A percentile compares a stretch with the other conserved stretches of the same genome.
Evolutionary conservation across 352 stramenopile genomes (phyloP).

Genomic region (Phytophthora melonis): DNA sequence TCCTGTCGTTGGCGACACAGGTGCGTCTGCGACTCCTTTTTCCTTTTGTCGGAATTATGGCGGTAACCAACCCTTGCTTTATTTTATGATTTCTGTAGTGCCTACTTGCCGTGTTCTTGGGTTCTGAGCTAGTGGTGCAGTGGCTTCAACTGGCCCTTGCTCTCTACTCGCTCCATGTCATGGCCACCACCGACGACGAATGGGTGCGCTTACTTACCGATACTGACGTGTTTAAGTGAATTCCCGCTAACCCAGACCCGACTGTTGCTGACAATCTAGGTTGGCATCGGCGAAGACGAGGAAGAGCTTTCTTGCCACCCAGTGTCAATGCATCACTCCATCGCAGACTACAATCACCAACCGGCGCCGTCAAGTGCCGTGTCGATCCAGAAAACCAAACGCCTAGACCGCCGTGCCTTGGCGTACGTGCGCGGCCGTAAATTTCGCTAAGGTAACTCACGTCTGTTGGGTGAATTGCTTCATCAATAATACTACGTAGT

Average conservation of each 20-base stretch:
- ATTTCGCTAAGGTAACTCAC: conserved; percentile 49
- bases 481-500: neutral
- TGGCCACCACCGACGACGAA: conserved; percentile 78
- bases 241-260: conserved; percentile 1
- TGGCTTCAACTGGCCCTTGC: conserved; percentile 86
- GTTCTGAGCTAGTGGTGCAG: conserved; percentile 84
- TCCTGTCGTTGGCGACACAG: conserved; percentile 84
- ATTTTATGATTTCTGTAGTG: conserved; percentile 47
- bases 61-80: neutral
- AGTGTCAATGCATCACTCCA: conserved; percentile 72
- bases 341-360: conserved; percentile 82
- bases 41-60: neutral
- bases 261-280: conserved; percentile 35
- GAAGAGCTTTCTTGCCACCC: conserved; percentile 65
- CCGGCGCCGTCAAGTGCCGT: conserved; percentile 60
- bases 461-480: neutral
- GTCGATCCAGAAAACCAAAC: conserved; percentile 85
- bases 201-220: conserved; percentile 54
- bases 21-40: conserved; percentile 31
- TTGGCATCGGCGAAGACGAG: conserved; percentile 69
- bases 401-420: conserved; percentile 76
- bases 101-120: conserved; percentile 83
- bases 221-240: neutral
- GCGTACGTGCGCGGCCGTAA: conserved; percentile 81
- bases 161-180: conserved; percentile 86